Conservation (phyloP, 2,329 filamentous ascomycete genomes). For the Hirsutella rhossiliensis region DNA sequence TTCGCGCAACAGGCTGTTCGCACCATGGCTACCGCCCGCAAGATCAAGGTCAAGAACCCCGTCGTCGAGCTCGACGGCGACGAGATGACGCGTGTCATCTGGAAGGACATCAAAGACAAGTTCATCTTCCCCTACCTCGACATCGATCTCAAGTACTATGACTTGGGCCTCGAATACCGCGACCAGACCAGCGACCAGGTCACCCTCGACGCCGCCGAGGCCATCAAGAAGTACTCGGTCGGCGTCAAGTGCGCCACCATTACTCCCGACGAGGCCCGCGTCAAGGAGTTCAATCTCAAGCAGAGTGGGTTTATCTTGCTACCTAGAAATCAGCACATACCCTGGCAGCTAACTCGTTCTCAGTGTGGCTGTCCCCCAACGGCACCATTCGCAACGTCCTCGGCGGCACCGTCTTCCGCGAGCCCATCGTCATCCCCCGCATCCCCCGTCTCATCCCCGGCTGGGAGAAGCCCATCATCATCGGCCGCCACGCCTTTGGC, state of each 20-base stretch:
- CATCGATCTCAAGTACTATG: conserved; percentile 97
- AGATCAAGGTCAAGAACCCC: conserved; percentile 99
- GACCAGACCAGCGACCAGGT: conserved; percentile 95
- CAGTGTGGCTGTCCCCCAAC: conserved; percentile 97
- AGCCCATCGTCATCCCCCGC: conserved; percentile 90
- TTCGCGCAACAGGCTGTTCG: conserved; percentile 34
- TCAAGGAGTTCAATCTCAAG: conserved; percentile 98
- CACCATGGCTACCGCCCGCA: conserved; percentile 50
- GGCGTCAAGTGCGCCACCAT: conserved; percentile 99
- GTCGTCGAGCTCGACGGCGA: conserved; percentile 94
- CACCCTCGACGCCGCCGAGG: conserved; percentile 87
- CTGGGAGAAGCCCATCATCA: conserved; percentile 99
- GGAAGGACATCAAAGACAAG: conserved; percentile 98
- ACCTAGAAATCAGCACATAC: no score
- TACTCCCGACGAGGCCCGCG: conserved; percentile 91
- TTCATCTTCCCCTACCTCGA: conserved; percentile 95
- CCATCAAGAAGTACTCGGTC: conserved; percentile 97
- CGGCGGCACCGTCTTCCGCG: conserved; percentile 96
- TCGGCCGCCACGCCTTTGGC: conserved; percentile 94
- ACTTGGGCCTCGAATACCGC: conserved; percentile 85
- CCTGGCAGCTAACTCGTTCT: conserved; percentile 12
- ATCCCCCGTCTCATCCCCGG: conserved; percentile 89
- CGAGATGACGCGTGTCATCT: conserved; percentile 98
- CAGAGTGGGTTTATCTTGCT: conserved; percentile 78
- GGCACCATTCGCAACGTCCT: conserved; percentile 68